A percentile compares a stretch with the other conserved stretches of the same genome.
Evolutionary conservation across 169 alveolate genomes (phyloP).

Genomic region (Toxoplasma gondii): DNA sequence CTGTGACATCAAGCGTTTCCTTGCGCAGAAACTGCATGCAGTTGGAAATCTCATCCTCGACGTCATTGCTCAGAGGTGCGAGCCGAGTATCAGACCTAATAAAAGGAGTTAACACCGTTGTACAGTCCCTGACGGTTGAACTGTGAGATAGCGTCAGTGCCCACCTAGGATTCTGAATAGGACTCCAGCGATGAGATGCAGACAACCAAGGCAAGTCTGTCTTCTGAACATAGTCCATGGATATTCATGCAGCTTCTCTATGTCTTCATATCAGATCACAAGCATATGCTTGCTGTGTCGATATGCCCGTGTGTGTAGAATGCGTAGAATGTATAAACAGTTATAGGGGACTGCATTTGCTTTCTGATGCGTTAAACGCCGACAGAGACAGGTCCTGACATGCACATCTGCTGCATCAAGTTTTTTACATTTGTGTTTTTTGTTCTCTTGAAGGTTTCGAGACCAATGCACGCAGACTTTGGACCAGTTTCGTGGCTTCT

Average conservation of each 20-base stretch:
- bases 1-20: constrained; percentile 84
- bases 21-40: constrained; percentile 72
- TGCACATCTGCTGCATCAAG: no score
- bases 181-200: no score
- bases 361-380: no score
- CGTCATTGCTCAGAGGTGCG: constrained; percentile 60
- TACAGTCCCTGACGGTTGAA: no score
- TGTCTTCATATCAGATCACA: background rate
- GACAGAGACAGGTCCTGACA: no score
- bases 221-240: background rate
- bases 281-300: background rate
- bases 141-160: no score
- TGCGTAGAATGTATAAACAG: no score
- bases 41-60: constrained; percentile 58
- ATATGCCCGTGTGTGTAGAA: background rate
- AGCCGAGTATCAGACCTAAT: no score
- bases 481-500: constrained; percentile 84
- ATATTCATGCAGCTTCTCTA: background rate
- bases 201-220: background rate
- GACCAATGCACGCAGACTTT: constrained; percentile 82
- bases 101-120: no score
- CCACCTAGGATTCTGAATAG: no score
- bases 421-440: no score
- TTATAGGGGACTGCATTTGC: background rate
- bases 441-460: constrained; percentile 80